Evolutionary conservation across 2,329 filamentous ascomycete genomes (phyloP).

Genomic region (Alternaria ethzedia): DNA sequence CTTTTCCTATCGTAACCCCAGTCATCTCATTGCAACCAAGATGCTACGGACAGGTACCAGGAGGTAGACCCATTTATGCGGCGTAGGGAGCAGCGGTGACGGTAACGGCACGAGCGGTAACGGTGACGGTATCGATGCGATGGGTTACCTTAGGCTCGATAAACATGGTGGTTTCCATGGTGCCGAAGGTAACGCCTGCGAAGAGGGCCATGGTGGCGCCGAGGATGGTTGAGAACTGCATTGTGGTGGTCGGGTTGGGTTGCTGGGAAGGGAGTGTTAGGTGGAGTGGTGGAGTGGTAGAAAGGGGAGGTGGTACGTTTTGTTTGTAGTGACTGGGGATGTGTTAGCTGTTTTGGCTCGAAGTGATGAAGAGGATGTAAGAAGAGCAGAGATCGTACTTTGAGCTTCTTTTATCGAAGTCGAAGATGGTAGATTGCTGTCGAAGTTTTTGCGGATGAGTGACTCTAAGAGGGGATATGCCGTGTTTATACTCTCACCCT

Average conservation of each 20-base stretch:
- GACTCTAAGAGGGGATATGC: background rate
- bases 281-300: background rate
- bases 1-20: background rate
- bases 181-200: background rate
- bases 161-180: background rate
- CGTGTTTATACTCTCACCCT: background rate
- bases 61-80: background rate
- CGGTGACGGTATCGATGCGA: background rate
- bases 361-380: background rate
- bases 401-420: background rate
- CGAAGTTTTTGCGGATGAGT: background rate
- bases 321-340: background rate
- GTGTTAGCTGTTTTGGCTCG: background rate
- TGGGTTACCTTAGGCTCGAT: background rate
- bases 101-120: background rate
- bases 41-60: background rate
- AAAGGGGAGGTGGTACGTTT: background rate
- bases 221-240: constrained; percentile 1
- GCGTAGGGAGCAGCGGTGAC: background rate
- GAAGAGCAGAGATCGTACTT: background rate
- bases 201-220: background rate
- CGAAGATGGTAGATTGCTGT: background rate
- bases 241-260: background rate
- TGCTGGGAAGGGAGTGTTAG: background rate
- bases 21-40: background rate